A percentile compares a stretch with the other conserved stretches of the same genome.
These are phyloP conservation scores for Fusarium beomiforme DNA, from an alignment of 2,329 filamentous ascomycete genomes.

Conservation along the genomic window DNA sequence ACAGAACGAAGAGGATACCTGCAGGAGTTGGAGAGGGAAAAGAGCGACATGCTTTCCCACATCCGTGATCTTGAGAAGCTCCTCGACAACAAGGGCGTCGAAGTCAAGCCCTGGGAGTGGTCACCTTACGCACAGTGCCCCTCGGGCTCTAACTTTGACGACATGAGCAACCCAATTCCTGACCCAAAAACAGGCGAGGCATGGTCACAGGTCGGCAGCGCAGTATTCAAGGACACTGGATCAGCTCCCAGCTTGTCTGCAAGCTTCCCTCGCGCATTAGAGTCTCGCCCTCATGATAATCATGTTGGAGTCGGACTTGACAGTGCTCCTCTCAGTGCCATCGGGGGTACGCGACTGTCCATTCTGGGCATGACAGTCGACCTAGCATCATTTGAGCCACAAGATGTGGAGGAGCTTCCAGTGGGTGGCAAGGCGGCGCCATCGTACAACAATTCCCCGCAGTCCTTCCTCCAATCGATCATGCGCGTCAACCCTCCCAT, in stretches of 20 bases:
- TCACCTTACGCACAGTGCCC: conserved; percentile 44
- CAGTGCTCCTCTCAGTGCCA: conserved; percentile 73
- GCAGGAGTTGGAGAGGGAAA: conserved; percentile 79
- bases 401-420: conserved; percentile 69
- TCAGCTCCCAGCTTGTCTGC: conserved; percentile 35
- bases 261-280: conserved; percentile 48
- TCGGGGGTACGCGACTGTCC: conserved; percentile 79
- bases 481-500: conserved; percentile 69
- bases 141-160: conserved; percentile 39
- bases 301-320: conserved; percentile 74
- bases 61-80: conserved; percentile 75
- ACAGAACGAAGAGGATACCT: conserved; percentile 82
- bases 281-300: conserved; percentile 64
- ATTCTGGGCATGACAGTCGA: conserved; percentile 85
- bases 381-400: conserved; percentile 75
- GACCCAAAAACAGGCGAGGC: conserved; percentile 39
- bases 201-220: conserved; percentile 47
- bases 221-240: conserved; percentile 49
- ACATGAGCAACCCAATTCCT: conserved; percentile 38
- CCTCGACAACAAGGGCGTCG: conserved; percentile 67
- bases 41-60: conserved; percentile 71
- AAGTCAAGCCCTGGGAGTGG: conserved; percentile 64
- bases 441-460: conserved; percentile 77
- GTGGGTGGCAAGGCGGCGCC: conserved; percentile 53
- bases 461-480: conserved; percentile 73